Conservation (phyloP, 805 yeast species). For the Wickerhamiella australiensis region DNA sequence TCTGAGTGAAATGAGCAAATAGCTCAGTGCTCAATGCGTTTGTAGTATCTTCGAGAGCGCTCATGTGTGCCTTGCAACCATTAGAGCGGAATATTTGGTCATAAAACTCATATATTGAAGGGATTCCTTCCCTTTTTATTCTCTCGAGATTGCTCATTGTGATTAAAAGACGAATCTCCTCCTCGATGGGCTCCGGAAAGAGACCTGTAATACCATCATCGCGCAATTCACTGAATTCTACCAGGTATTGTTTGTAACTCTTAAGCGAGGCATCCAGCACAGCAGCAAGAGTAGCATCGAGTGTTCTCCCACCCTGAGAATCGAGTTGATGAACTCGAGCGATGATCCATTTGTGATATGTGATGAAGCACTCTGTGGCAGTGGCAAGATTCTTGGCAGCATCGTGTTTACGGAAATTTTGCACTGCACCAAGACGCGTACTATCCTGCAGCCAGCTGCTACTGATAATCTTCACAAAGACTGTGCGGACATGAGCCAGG, state of each 20-base stretch:
- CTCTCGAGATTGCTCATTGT: constrained; percentile 44
- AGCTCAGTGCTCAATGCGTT: constrained; percentile 36
- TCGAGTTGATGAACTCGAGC: constrained; percentile 12
- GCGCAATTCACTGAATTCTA: not conserved
- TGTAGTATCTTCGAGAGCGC: constrained; percentile 22
- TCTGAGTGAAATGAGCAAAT: constrained; percentile 37
- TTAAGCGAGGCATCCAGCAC: not conserved
- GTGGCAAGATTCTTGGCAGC: constrained; percentile 33
- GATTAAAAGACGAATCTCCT: constrained; percentile 40
- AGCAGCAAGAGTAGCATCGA: not conserved
- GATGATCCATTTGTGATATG: constrained; percentile 28
- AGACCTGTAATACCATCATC: constrained; percentile 24
- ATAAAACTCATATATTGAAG: constrained; percentile 28
- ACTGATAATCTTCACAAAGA: constrained; percentile 38
- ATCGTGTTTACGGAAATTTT: constrained; percentile 31
- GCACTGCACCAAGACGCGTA: constrained; percentile 28
- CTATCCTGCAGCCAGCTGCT: constrained; percentile 43
- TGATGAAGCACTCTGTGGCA: constrained; percentile 22
- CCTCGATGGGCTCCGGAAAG: constrained; percentile 34
- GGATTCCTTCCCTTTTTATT: constrained; percentile 36
- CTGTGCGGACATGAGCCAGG: constrained; percentile 28
- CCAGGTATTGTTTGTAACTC: constrained; percentile 1
- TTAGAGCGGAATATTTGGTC: constrained; percentile 9
- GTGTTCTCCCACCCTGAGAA: not conserved
- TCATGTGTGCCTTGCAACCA: not conserved